Percentiles rank a stretch among this genome's conserved stretches.
These are phyloP conservation scores for Lichtheimia hyalospora DNA, from an alignment of 371 early-diverging fungal species.

Conservation along the genomic window DNA sequence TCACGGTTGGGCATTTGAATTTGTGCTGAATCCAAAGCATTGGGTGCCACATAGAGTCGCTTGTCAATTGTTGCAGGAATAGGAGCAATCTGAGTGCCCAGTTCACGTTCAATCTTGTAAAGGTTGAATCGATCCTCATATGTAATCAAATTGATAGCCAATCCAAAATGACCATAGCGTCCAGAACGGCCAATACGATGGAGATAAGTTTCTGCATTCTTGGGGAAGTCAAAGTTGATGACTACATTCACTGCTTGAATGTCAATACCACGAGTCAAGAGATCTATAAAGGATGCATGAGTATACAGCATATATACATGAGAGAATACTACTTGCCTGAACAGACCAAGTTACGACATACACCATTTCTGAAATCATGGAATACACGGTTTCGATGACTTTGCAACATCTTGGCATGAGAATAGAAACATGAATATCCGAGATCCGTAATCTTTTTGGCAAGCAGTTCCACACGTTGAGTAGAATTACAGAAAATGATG, in stretches of 20 bases:
- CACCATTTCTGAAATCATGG: conserved; percentile 97
- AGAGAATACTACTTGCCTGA: conserved; percentile 53
- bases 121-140: conserved; percentile 95
- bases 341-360: conserved; percentile 95
- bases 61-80: conserved; percentile 96
- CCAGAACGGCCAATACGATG: conserved; percentile 99
- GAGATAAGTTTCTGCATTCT: conserved; percentile 98
- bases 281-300: conserved; percentile 56
- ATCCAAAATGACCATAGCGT: conserved; percentile 96
- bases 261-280: conserved; percentile 99
- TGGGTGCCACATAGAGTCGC: conserved; percentile 82
- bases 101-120: conserved; percentile 95
- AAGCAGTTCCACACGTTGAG: conserved; percentile 95
- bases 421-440: conserved; percentile 98
- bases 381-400: conserved; percentile 97
- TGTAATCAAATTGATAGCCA: conserved; percentile 97
- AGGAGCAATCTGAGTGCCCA: conserved; percentile 95
- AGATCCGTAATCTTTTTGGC: conserved; percentile 98
- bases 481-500: conserved; percentile 99
- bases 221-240: conserved; percentile 99
- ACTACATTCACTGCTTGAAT: conserved; percentile 99
- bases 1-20: conserved; percentile 47
- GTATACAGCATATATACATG: background rate
- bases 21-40: conserved; percentile 54
- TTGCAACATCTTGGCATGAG: conserved; percentile 98